Percentiles rank a stretch among this genome's conserved stretches.
Conservation (phyloP, 179 eudicot genomes). For the Corrigiola litoralis region DNA sequence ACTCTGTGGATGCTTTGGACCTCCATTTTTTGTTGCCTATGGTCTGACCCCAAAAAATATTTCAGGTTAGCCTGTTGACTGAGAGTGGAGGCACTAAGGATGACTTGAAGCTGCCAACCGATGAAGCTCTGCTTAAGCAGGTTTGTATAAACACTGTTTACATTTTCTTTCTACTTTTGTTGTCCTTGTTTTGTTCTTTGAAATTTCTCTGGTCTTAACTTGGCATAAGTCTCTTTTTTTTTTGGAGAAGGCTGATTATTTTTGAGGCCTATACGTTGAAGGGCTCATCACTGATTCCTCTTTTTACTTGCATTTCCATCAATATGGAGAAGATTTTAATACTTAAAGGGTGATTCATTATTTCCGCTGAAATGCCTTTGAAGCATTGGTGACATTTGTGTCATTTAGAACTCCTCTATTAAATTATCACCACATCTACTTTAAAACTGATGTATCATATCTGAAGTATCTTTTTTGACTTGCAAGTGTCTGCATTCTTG, state of each 20-base stretch:
- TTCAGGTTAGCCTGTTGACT: constrained; percentile 59
- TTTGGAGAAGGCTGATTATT: not conserved
- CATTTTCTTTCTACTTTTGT: not conserved
- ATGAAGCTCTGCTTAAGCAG: constrained; percentile 53
- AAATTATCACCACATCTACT: too few species aligned
- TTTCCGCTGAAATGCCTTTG: too few species aligned
- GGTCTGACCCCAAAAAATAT: not conserved
- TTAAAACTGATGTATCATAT: not conserved
- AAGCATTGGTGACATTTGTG: too few species aligned
- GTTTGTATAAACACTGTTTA: constrained; percentile 18
- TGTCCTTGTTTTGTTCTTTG: not conserved
- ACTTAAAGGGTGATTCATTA: too few species aligned
- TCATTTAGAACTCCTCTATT: too few species aligned
- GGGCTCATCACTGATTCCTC: too few species aligned
- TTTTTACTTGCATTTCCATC: too few species aligned
- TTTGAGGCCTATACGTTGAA: too few species aligned
- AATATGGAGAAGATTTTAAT: too few species aligned
- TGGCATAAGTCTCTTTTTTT: too few species aligned
- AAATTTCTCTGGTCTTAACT: not conserved
- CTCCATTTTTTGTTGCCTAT: not conserved
- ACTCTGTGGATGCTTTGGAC: not conserved
- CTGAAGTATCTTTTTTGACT: not conserved
- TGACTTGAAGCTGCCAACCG: constrained; percentile 70
- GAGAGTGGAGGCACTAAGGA: constrained; percentile 68
- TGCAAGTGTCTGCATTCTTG: too few species aligned